Evolutionary conservation across 1,139 yeast species (phyloP).

Genomic region (Scheffersomyces illinoinensis): DNA sequence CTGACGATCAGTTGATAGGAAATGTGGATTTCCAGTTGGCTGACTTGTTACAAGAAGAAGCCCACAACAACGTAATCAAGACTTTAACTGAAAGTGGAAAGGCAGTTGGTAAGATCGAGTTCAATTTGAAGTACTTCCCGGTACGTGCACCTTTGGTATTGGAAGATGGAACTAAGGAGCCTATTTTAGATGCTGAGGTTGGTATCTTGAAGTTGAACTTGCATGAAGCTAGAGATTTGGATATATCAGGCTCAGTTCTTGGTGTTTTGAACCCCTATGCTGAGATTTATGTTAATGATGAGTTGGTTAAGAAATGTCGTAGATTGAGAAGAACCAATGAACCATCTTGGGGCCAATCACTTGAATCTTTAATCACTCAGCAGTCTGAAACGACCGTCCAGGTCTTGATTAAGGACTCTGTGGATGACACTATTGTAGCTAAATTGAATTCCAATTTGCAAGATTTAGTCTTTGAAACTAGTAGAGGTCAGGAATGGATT

Average conservation of each 20-base stretch:
- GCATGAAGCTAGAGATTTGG: slow-evolving; percentile 73
- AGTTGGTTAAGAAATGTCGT: slow-evolving; percentile 57
- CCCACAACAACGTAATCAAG: slow-evolving; percentile 29
- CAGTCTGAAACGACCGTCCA: slow-evolving; percentile 56
- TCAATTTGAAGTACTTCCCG: slow-evolving; percentile 67
- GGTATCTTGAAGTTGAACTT: slow-evolving; percentile 73
- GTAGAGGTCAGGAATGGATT: slow-evolving; percentile 54
- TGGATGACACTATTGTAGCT: slow-evolving; percentile 50
- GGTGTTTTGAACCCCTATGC: slow-evolving; percentile 76
- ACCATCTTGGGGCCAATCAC: slow-evolving; percentile 67
- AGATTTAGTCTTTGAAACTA: slow-evolving; percentile 53
- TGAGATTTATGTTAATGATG: slow-evolving; percentile 58
- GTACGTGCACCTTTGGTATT: slow-evolving; percentile 46
- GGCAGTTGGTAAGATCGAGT: slow-evolving; percentile 58
- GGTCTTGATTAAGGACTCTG: slow-evolving; percentile 59
- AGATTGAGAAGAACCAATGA: slow-evolving; percentile 65
- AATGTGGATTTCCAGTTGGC: slow-evolving; percentile 55
- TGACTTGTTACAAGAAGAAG: slow-evolving; percentile 58
- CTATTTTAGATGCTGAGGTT: slow-evolving; percentile 56
- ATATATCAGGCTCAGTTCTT: slow-evolving; percentile 58
- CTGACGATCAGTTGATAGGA: slow-evolving; percentile 59
- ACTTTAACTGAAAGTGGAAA: slow-evolving; percentile 52
- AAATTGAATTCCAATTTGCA: slow-evolving; percentile 55
- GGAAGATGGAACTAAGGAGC: slow-evolving; percentile 53
- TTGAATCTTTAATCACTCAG: slow-evolving; percentile 62